Base-by-base conservation (phyloP, 495 filamentous ascomycete species). In the Penicillium robsamsonii region DNA sequence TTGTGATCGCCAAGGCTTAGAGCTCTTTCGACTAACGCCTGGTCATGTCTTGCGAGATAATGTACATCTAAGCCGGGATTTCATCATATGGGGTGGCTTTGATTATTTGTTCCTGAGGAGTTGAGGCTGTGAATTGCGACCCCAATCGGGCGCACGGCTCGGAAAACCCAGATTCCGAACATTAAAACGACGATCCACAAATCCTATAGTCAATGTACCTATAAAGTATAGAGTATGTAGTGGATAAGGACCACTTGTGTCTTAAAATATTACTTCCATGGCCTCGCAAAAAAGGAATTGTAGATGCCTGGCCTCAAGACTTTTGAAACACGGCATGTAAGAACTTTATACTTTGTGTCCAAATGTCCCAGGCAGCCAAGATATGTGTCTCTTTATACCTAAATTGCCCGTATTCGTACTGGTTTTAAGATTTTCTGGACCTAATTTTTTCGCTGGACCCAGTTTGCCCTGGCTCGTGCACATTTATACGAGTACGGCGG, bases 401-500 rank as follows among this genome's bases (percentile, higher is more conserved):
- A 43, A n/a, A n/a, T 0, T 20, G 10, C 11, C 48, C 49, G 49
- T 41, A 51, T 30, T 41, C 49, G 49, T 30, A 30, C 11, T 22
- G 18, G 10, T 37, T 25, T n/a, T 18, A 17, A 24, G 27, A 8
- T 35, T 37, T 3, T 1, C 12, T n/a, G 13, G 33, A 15, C 13
- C 33, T 13, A 37, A 2, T 37, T 22, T 22, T 1, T 22, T 22
- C 22, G 22, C 22, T 22, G 22, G 22, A 22, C 22, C 22, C 22
- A 2, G 22, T 22, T 22, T 37, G 4, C 33, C 33, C 33, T 55
- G 56, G 56, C 40, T 58, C 59, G 53, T 58, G 59, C 50, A 25
- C 11, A 13, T 17, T 17, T 30, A 56, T 52, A 57, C 48, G 55
- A 52, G 47, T 57, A 57, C 55, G 48, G 55, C 40, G 13, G 15